Conservation (phyloP, 2,329 filamentous ascomycete species). For the Penicillium sp. region DNA sequence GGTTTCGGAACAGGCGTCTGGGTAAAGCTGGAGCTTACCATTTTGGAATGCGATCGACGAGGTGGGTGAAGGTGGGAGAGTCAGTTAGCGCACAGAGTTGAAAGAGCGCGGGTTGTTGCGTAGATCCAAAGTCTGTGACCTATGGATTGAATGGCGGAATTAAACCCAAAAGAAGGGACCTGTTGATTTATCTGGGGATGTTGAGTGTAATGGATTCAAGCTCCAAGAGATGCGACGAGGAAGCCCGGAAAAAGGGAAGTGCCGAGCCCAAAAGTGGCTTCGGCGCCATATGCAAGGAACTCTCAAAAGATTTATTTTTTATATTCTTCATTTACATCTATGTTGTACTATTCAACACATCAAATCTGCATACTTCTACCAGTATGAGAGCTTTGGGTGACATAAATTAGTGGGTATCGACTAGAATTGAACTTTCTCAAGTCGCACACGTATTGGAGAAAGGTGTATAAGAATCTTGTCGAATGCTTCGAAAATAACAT, state of each 20-base stretch:
- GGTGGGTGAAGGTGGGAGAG: conserved; percentile 25
- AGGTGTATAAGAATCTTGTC: not conserved
- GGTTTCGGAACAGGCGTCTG: not conserved
- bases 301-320: too few species aligned
- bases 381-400: not conserved
- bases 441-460: not conserved
- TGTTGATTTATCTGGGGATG: conserved; percentile 9
- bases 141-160: not conserved
- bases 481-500: not conserved
- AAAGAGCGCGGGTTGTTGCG: conserved; percentile 5
- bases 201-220: conserved; percentile 16
- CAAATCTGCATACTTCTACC: not conserved
- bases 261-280: conserved; percentile 14
- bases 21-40: conserved; percentile 17
- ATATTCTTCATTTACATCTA: not conserved
- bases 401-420: not conserved
- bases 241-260: conserved; percentile 24
- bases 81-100: conserved; percentile 3
- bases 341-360: too few species aligned
- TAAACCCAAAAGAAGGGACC: not conserved
- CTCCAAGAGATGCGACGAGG: conserved; percentile 24
- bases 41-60: conserved; percentile 19
- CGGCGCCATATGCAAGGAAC: not conserved
- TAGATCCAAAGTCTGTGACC: not conserved
- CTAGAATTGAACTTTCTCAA: not conserved